Conservation (phyloP, 192 early-diverging fungal species). For the Linnemannia hyalina region DNA sequence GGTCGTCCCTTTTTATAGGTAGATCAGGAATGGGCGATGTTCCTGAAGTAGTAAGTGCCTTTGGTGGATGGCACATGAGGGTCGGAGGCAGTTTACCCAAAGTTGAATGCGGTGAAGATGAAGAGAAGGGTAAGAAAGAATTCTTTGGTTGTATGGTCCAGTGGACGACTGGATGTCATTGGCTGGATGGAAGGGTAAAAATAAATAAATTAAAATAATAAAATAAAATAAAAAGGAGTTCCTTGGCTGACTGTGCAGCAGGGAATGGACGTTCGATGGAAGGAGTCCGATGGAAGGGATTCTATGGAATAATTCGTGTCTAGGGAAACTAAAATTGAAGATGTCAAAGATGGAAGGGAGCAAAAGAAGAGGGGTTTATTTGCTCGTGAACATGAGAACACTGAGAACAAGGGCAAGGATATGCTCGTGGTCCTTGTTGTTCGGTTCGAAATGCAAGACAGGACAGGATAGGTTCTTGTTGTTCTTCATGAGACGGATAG, state of each 20-base stretch:
- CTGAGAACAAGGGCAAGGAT: too few relatives aligned
- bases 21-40: neutral
- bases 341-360: neutral
- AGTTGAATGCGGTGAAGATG: neutral
- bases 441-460: neutral
- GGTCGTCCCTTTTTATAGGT: neutral
- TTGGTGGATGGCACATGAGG: neutral
- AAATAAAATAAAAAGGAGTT: neutral
- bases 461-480: neutral
- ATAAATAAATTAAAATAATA: neutral
- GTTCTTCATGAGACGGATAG: neutral
- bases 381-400: neutral
- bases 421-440: neutral
- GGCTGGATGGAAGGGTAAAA: neutral
- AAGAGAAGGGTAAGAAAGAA: neutral
- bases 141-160: neutral
- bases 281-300: neutral
- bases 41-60: neutral
- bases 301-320: neutral
- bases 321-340: neutral
- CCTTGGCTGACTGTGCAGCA: neutral
- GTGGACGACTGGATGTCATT: neutral
- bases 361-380: neutral
- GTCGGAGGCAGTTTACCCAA: neutral
- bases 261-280: constrained; percentile 5